A percentile compares a stretch with the other conserved stretches of the same genome.
phyloP scores from a whole-genome alignment of 163 green algal genomes.

The Scenedesmus sp. region DNA sequence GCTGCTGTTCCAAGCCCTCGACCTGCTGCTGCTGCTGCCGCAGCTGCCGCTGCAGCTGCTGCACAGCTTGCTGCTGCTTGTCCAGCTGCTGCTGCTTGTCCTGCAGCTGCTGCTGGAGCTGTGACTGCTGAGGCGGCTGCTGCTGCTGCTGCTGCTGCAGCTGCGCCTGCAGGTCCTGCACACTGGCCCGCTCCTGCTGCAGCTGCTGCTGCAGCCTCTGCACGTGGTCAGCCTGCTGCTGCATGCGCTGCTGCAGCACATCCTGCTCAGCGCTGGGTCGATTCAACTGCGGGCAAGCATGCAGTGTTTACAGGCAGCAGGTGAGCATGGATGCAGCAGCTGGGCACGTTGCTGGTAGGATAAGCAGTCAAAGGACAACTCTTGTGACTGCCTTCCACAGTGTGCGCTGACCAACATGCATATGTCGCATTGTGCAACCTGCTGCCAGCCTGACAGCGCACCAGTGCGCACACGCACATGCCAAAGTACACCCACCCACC shows the following conservation, averaged over 20 bases:
- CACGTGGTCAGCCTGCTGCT: not conserved
- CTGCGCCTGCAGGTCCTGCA: not conserved
- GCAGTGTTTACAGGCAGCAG: not conserved
- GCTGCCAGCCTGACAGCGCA: no score
- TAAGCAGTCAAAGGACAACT: no score
- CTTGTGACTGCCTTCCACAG: no score
- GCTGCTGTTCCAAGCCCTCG: not conserved
- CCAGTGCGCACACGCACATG: no score
- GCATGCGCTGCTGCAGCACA: not conserved
- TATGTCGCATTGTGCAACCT: no score
- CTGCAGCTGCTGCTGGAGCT: not conserved
- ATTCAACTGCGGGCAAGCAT: not conserved
- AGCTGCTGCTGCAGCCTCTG: not conserved
- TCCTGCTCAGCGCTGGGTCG: not conserved
- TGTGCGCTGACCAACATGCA: no score
- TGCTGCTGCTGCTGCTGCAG: conserved; percentile 3
- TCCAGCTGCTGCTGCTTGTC: not conserved
- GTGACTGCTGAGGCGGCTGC: not conserved
- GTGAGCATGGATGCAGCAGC: not conserved
- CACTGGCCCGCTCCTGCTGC: not conserved
- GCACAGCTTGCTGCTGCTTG: not conserved
- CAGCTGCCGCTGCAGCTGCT: not conserved
- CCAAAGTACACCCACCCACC: not conserved
- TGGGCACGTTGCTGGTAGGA: not conserved
- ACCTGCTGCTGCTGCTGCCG: conserved; percentile 13